Evolutionary conservation across 495 filamentous ascomycete species (phyloP).

Genomic region (Cercophora scortea): DNA sequence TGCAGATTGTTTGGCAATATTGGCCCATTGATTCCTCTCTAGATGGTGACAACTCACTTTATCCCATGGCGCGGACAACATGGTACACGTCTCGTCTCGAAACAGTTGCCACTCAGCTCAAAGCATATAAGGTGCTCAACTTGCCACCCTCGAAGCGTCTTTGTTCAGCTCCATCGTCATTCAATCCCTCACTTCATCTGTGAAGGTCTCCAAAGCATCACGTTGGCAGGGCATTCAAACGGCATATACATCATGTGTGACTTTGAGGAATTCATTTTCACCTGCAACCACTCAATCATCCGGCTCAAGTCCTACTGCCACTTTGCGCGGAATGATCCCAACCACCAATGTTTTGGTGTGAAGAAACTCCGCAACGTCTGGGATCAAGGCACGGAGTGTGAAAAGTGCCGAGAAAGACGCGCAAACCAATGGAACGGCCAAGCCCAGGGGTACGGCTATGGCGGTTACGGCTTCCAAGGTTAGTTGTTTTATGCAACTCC

Average conservation of each 20-base stretch:
- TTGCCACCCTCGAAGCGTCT: not conserved
- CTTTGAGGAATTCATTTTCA: constrained; percentile 55
- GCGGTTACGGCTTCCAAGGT: not conserved
- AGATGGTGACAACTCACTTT: not conserved
- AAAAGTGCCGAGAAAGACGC: constrained; percentile 17
- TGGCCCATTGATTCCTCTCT: not conserved
- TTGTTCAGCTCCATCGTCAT: not conserved
- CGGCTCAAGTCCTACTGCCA: constrained; percentile 61
- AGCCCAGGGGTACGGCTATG: not conserved
- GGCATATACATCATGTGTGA: constrained; percentile 46
- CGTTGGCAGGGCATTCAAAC: not conserved
- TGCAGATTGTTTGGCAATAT: not conserved
- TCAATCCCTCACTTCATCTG: not conserved
- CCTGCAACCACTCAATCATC: constrained; percentile 46
- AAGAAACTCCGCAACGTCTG: constrained; percentile 51
- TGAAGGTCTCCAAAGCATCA: not conserved
- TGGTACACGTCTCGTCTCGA: not conserved
- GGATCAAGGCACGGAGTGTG: constrained; percentile 41
- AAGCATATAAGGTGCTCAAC: constrained; percentile 1
- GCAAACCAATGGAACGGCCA: not conserved
- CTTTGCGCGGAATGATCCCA: constrained; percentile 57
- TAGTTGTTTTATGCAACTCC: not conserved
- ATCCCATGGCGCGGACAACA: not conserved
- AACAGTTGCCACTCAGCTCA: not conserved
- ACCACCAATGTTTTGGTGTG: constrained; percentile 54